Evolutionary conservation across 1,139 yeast genomes (phyloP).

Genomic region (Geotrichum siamense): DNA sequence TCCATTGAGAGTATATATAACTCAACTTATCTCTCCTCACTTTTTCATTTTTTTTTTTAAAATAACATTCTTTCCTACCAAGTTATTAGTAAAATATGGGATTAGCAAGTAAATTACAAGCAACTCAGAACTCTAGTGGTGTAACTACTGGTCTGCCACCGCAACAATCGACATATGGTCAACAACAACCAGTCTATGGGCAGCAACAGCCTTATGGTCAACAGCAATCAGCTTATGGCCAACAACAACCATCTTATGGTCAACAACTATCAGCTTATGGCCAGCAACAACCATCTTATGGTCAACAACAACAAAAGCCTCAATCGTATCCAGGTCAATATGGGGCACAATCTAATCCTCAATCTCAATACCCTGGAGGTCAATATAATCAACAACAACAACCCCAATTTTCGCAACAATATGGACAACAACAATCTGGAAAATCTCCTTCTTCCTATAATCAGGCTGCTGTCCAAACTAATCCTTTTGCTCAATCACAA

Average conservation of each 20-base stretch:
- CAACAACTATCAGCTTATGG: slow-evolving; percentile 9
- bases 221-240: not conserved
- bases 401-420: slow-evolving; percentile 9
- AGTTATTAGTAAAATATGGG: too few relatives aligned
- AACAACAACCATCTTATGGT: slow-evolving; percentile 8
- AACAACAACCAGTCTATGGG: slow-evolving; percentile 3
- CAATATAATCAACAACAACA: slow-evolving; percentile 13
- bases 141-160: slow-evolving; percentile 3
- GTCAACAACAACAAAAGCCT: slow-evolving; percentile 16
- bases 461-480: not conserved
- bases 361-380: too few relatives aligned
- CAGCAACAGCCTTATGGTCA: slow-evolving; percentile 14
- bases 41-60: too few relatives aligned
- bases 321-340: slow-evolving; percentile 3
- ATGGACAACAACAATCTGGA: slow-evolving; percentile 3
- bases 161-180: not conserved
- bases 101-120: slow-evolving; percentile 18
- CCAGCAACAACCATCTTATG: slow-evolving; percentile 10
- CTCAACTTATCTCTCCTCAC: too few relatives aligned
- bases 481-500: not conserved
- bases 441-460: not conserved
- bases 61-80: too few relatives aligned
- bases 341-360: slow-evolving; percentile 6
- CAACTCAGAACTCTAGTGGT: slow-evolving; percentile 17
- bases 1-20: too few relatives aligned